Evolutionary conservation across 805 yeast genomes (phyloP).

Genomic region (Candida sphagnicola): DNA sequence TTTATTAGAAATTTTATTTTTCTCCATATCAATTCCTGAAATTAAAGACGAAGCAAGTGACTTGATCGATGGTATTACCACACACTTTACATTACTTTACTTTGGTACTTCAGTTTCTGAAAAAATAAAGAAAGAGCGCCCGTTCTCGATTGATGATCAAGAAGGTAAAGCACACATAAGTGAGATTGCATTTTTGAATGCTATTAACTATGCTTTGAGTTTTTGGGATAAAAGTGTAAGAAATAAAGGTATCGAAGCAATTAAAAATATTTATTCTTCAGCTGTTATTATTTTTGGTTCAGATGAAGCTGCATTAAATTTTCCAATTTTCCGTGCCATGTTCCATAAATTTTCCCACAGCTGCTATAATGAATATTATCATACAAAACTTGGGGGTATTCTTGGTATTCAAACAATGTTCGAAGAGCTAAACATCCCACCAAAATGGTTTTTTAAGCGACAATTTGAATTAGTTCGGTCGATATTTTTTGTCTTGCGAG

Average conservation of each 20-base stretch:
- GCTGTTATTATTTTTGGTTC: constrained; percentile 66
- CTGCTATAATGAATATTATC: constrained; percentile 86
- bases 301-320: constrained; percentile 59
- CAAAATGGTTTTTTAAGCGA: constrained; percentile 67
- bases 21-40: constrained; percentile 71
- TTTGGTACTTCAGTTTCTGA: constrained; percentile 70
- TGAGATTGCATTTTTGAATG: constrained; percentile 67
- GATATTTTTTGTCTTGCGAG: constrained; percentile 83
- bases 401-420: constrained; percentile 75
- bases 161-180: constrained; percentile 73
- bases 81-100: constrained; percentile 76
- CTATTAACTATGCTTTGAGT: constrained; percentile 75
- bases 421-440: constrained; percentile 62
- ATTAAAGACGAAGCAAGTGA: constrained; percentile 61
- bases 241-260: constrained; percentile 63
- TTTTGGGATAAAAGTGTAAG: constrained; percentile 70
- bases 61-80: constrained; percentile 63
- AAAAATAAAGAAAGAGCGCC: constrained; percentile 60
- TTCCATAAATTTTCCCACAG: constrained; percentile 83
- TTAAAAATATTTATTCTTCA: constrained; percentile 57
- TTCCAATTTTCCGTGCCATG: constrained; percentile 72
- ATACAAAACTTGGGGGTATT: constrained; percentile 84
- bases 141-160: constrained; percentile 71
- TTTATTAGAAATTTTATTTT: constrained; percentile 68
- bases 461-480: constrained; percentile 86